A percentile compares a stretch with the other conserved stretches of the same genome.
Evolutionary conservation across 495 filamentous ascomycete species (phyloP).

Genomic region (Cercophora scortea): DNA sequence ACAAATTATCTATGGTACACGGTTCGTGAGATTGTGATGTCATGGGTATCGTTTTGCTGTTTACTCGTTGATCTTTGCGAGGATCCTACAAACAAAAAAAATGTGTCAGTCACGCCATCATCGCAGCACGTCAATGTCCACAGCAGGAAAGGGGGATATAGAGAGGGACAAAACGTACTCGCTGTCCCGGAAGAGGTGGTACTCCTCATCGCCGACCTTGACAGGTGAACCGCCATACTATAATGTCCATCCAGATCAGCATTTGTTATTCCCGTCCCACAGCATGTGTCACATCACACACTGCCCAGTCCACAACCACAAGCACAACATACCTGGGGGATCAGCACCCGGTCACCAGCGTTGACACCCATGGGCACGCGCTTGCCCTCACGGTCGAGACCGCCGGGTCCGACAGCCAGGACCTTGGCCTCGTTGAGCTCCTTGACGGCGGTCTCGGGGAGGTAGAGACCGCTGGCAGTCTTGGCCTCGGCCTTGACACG

Average conservation of each 20-base stretch:
- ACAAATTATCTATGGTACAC: slow-evolving; percentile 18
- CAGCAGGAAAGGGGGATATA: background rate
- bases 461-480: slow-evolving; percentile 92
- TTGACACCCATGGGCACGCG: slow-evolving; percentile 71
- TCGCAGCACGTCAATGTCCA: background rate
- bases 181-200: slow-evolving; percentile 87
- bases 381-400: slow-evolving; percentile 78
- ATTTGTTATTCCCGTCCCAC: background rate
- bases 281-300: background rate
- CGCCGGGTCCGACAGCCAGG: slow-evolving; percentile 88
- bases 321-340: slow-evolving; percentile 71
- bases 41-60: slow-evolving; percentile 27
- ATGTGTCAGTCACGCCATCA: background rate
- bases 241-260: slow-evolving; percentile 2
- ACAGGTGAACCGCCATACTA: slow-evolving; percentile 93
- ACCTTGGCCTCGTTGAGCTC: slow-evolving; percentile 97
- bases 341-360: slow-evolving; percentile 87
- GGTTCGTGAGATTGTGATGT: slow-evolving; percentile 12
- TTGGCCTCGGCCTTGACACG: slow-evolving; percentile 94
- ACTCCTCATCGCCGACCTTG: slow-evolving; percentile 97
- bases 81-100: slow-evolving; percentile 57
- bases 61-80: slow-evolving; percentile 89
- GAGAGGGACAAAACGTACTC: slow-evolving; percentile 57
- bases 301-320: background rate
- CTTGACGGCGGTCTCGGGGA: slow-evolving; percentile 94